Evolutionary conservation across 2,329 filamentous ascomycete species (phyloP).

Genomic region (Sclerotinia borealis): DNA sequence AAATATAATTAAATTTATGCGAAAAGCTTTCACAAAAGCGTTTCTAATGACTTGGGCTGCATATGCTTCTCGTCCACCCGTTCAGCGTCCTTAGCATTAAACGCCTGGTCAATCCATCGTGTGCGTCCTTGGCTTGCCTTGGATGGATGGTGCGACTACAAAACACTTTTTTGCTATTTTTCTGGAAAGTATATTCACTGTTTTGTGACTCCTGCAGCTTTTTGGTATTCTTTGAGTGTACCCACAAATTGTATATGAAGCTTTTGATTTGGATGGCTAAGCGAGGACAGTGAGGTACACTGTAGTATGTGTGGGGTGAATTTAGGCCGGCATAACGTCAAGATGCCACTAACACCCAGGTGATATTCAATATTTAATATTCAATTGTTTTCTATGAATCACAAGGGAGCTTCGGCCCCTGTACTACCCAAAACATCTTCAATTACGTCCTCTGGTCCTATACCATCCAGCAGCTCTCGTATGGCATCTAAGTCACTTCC

Average conservation of each 20-base stretch:
- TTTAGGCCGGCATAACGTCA: background rate
- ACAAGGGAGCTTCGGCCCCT: constrained; percentile 51
- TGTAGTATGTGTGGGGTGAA: too few species aligned
- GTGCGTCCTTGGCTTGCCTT: too few species aligned
- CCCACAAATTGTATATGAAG: background rate
- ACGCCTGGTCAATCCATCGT: background rate
- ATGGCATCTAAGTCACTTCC: constrained; percentile 73
- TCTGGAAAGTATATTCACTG: background rate
- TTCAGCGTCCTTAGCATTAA: background rate
- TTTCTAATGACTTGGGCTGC: background rate
- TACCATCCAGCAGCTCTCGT: constrained; percentile 54
- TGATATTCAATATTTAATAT: background rate
- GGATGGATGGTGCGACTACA: background rate
- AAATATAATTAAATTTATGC: background rate
- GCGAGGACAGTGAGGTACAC: background rate
- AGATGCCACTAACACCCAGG: background rate
- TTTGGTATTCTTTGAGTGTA: background rate
- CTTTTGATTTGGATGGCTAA: background rate
- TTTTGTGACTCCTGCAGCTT: background rate
- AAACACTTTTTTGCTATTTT: background rate
- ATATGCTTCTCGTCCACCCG: background rate
- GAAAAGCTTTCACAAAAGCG: background rate
- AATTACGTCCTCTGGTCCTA: constrained; percentile 56
- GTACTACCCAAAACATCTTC: constrained; percentile 52
- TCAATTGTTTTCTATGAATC: background rate